A percentile compares a stretch with the other conserved stretches of the same genome.
phyloP scores from a whole-genome alignment of 345 rosid species.

The Mercurialis annua region DNA sequence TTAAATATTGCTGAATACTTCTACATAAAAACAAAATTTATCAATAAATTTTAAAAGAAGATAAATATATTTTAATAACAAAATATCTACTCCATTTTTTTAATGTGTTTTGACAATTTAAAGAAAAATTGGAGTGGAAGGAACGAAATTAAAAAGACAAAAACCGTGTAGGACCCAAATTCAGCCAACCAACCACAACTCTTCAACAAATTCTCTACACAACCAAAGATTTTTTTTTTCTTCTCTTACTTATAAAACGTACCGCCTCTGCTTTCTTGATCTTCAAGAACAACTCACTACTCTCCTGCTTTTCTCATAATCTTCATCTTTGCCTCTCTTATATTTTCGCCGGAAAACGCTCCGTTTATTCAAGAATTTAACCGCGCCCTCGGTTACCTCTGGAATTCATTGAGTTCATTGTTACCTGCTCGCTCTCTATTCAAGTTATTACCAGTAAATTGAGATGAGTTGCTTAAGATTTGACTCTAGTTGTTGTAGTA shows the following conservation, averaged over 20 bases:
- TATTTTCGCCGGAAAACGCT: too few relatives aligned
- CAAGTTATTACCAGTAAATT: background rate
- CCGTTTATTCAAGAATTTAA: background rate
- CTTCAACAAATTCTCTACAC: slow-evolving; percentile 22
- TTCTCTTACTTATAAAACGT: slow-evolving; percentile 26
- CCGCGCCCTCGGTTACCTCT: background rate
- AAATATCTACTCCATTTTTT: too few relatives aligned
- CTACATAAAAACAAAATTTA: too few relatives aligned
- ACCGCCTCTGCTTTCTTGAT: slow-evolving; percentile 13
- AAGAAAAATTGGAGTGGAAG: slow-evolving; percentile 39
- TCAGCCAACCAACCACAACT: slow-evolving; percentile 29
- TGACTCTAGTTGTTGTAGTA: slow-evolving; percentile 27
- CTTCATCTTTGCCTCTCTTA: background rate
- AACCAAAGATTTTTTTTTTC: slow-evolving; percentile 13
- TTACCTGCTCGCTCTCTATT: slow-evolving; percentile 33
- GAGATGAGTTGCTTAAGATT: slow-evolving; percentile 31
- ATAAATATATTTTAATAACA: too few relatives aligned
- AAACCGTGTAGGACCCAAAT: slow-evolving; percentile 39
- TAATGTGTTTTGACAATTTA: too few relatives aligned
- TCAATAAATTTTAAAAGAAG: too few relatives aligned
- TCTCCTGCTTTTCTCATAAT: slow-evolving; percentile 14
- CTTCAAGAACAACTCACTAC: background rate
- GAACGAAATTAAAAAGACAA: slow-evolving; percentile 24
- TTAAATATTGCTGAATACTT: too few relatives aligned
- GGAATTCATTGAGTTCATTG: slow-evolving; percentile 1